Conservation (phyloP, 768 basidiomycete species). For the Pleurotus ostreatus region DNA sequence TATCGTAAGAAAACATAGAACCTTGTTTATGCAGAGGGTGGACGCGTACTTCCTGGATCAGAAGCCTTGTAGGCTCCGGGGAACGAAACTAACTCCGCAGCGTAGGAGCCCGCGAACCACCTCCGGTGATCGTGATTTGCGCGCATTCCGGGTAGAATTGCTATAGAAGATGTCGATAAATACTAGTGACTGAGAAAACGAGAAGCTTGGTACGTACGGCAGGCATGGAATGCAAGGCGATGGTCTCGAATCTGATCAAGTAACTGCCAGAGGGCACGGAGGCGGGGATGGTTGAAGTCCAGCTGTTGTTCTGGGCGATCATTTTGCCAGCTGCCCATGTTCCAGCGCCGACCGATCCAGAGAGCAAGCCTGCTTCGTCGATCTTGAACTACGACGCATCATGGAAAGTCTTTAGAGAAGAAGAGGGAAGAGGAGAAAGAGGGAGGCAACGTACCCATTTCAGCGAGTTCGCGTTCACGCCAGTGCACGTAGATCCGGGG, state of each 20-base stretch:
- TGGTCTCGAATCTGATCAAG: slow-evolving; percentile 47
- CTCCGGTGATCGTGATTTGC: slow-evolving; percentile 37
- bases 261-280: slow-evolving; percentile 40
- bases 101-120: slow-evolving; percentile 34
- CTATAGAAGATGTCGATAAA: background rate
- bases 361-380: slow-evolving; percentile 28
- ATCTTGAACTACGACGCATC: slow-evolving; percentile 27
- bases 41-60: slow-evolving; percentile 37
- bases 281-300: slow-evolving; percentile 41
- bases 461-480: slow-evolving; percentile 26
- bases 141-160: slow-evolving; percentile 71
- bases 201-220: slow-evolving; percentile 29
- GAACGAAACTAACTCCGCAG: slow-evolving; percentile 42
- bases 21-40: background rate
- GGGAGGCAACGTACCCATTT: slow-evolving; percentile 16
- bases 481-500: slow-evolving; percentile 23
- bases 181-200: too few species aligned
- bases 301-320: slow-evolving; percentile 39
- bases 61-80: slow-evolving; percentile 40
- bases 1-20: slow-evolving; percentile 6
- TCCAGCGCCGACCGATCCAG: slow-evolving; percentile 34
- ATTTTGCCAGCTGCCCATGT: slow-evolving; percentile 39
- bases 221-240: slow-evolving; percentile 46
- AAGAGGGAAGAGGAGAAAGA: background rate
- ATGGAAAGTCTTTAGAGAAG: background rate